Evolutionary conservation across 176 grass and related monocot genomes (phyloP).

Genomic region (Oryza officinalis): DNA sequence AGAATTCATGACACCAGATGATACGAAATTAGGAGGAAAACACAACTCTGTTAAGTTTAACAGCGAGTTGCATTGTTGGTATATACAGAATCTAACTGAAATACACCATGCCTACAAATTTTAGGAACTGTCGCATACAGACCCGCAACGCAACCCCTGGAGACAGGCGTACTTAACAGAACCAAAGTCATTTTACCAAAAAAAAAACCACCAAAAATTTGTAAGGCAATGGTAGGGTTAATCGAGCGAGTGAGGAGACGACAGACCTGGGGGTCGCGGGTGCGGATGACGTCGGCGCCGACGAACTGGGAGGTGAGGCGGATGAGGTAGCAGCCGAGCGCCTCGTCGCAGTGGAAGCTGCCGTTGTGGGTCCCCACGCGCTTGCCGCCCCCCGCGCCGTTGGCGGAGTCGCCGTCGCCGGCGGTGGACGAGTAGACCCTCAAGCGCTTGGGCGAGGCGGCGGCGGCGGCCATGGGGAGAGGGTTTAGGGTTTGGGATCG

Average conservation of each 20-base stretch:
- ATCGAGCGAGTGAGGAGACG: not conserved
- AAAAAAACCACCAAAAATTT: not conserved
- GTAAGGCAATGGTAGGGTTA: conserved; percentile 3
- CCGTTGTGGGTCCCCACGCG: conserved; percentile 96
- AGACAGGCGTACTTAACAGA: not conserved
- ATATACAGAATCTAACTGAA: not conserved
- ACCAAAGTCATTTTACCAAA: not conserved
- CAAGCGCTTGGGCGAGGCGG: conserved; percentile 58
- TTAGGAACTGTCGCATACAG: not conserved
- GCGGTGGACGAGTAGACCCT: conserved; percentile 40
- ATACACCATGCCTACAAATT: not conserved
- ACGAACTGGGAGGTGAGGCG: conserved; percentile 89
- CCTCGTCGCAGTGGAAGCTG: conserved; percentile 99
- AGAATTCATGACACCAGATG: not conserved
- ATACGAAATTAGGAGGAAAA: not conserved
- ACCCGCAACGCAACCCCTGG: too few relatives aligned
- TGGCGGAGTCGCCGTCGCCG: conserved; percentile 34
- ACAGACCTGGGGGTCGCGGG: conserved; percentile 73
- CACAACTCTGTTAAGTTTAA: not conserved
- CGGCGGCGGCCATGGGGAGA: conserved; percentile 52
- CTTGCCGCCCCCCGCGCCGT: conserved; percentile 46
- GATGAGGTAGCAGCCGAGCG: conserved; percentile 95
- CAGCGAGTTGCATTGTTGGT: not conserved
- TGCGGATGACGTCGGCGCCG: conserved; percentile 77
- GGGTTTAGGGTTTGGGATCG: conserved; percentile 46